phyloP scores from a whole-genome alignment of 2,329 filamentous ascomycete species.

The Byssothecium circinans region DNA sequence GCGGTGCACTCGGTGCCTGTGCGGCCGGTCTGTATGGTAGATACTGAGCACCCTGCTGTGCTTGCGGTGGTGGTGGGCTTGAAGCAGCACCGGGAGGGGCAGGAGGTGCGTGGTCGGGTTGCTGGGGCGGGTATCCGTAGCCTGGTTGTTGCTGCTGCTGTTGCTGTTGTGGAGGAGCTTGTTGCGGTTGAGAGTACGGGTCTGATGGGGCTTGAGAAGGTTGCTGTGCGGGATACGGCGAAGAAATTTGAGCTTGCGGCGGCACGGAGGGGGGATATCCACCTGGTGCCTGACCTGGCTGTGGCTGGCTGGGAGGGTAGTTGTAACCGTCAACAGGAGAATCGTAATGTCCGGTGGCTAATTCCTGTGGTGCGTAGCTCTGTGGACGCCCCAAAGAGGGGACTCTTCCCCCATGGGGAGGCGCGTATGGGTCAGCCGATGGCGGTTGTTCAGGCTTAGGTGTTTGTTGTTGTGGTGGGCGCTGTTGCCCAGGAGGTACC shows the following conservation, averaged over 20 bases:
- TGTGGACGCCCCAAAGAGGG: conserved; percentile 38
- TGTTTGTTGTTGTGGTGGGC: conserved; percentile 31
- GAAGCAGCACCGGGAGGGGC: conserved; percentile 27
- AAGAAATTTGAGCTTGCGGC: conserved; percentile 22
- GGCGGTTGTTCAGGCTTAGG: conserved; percentile 27
- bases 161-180: conserved; percentile 14
- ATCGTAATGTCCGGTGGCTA: conserved; percentile 51
- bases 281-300: conserved; percentile 16
- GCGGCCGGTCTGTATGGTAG: conserved; percentile 40
- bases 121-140: conserved; percentile 36
- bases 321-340: conserved; percentile 48
- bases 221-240: conserved; percentile 32
- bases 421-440: conserved; percentile 41
- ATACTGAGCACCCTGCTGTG: conserved; percentile 23
- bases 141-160: conserved; percentile 6
- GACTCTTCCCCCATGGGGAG: conserved; percentile 38
- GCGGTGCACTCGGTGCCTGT: conserved; percentile 32
- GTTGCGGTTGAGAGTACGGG: conserved; percentile 30
- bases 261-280: conserved; percentile 28
- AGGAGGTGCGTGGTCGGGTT: conserved; percentile 37
- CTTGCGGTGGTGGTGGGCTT: conserved; percentile 29
- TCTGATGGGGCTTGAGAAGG: conserved; percentile 21
- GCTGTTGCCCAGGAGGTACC: conserved; percentile 36
- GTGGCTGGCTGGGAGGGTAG: conserved; percentile 18
- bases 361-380: conserved; percentile 50